Conservation (phyloP, 768 basidiomycete genomes). For the Lenzites betulinus region DNA sequence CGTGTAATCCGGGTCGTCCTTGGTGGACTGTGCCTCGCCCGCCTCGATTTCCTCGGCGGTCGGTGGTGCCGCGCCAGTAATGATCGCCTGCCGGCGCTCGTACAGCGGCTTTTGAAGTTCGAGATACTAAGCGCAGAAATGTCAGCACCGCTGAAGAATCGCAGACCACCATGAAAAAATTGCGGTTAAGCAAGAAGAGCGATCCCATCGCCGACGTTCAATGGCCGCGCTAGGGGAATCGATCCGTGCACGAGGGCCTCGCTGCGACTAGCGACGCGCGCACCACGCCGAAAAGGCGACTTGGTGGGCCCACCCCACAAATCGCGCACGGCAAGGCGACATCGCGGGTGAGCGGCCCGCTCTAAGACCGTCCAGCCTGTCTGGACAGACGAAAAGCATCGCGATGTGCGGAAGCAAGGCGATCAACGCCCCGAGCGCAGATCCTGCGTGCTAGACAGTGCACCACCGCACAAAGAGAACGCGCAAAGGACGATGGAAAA, state of each 20-base stretch:
- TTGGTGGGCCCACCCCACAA: not conserved
- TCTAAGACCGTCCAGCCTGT: no score
- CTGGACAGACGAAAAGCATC: not conserved
- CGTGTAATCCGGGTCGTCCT: slow-evolving; percentile 74
- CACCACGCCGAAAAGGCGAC: no score
- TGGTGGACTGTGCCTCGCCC: slow-evolving; percentile 69
- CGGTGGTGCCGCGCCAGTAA: slow-evolving; percentile 72
- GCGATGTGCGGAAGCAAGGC: not conserved
- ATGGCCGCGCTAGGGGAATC: no score
- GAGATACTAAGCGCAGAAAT: slow-evolving; percentile 55
- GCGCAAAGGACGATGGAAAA: not conserved
- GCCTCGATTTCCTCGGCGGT: slow-evolving; percentile 81
- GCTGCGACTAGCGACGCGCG: no score
- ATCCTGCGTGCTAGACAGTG: not conserved
- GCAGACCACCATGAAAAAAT: no score
- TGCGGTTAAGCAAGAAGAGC: no score
- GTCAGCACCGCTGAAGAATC: slow-evolving; percentile 18
- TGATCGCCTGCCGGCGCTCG: slow-evolving; percentile 82
- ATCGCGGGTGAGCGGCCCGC: not conserved
- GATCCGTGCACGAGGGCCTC: no score
- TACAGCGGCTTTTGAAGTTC: slow-evolving; percentile 82
- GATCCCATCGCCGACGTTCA: no score
- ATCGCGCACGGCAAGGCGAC: not conserved
- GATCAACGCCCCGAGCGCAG: not conserved
- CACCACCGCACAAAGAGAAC: not conserved